Base-by-base conservation (phyloP, 257 asterid genomes). In the Vinca minor region DNA sequence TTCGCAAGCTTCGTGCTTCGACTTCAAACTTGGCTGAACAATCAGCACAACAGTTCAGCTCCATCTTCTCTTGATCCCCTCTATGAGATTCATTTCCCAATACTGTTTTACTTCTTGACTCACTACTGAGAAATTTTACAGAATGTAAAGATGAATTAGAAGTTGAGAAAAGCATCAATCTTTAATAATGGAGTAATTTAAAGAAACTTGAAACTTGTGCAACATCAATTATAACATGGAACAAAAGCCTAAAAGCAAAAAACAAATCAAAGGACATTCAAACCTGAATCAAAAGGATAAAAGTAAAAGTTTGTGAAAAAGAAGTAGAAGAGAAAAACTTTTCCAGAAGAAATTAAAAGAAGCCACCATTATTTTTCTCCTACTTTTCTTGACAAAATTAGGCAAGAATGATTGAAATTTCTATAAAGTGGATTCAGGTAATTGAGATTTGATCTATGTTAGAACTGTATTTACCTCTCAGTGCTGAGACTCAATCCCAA, bases 401-500 rank as follows among this genome's bases (percentile, higher is more conserved):
- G 25, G 29, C 34, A 56, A 56, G 62, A 56, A 31, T 31, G 41
- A 56, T 56, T 56, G 62, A 56, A 31, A 31, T 29, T 41, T n/a
- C n/a, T n/a, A 6, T 15, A 31, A n/a, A 56, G 32, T 28, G 38
- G 21, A 15, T 28, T 53, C 50, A 45, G 50, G 23, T 45, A 45
- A 45, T 26, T 25, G 18, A 53, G 26, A 8, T 25, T 54, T 54
- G 6, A 55, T 34, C 15, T n/a, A n/a, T n/a, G n/a, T n/a, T n/a
- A n/a, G n/a, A n/a, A n/a, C n/a, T 28, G 82, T 94, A 14, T 76
- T 59, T 74, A 83, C 91, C 94, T 81, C 17, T 75, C 79, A 66
- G 84, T 64, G 25, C 76, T 80, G 60, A 91, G 96, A 64, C 91
- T 80, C 35, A 88, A 71, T 38, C 77, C 79, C 82, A 84, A 74